A percentile compares a stretch with the other conserved stretches of the same genome.
phyloP scores from a whole-genome alignment of 192 early-diverging fungal species.

The Coemansia sp. region DNA sequence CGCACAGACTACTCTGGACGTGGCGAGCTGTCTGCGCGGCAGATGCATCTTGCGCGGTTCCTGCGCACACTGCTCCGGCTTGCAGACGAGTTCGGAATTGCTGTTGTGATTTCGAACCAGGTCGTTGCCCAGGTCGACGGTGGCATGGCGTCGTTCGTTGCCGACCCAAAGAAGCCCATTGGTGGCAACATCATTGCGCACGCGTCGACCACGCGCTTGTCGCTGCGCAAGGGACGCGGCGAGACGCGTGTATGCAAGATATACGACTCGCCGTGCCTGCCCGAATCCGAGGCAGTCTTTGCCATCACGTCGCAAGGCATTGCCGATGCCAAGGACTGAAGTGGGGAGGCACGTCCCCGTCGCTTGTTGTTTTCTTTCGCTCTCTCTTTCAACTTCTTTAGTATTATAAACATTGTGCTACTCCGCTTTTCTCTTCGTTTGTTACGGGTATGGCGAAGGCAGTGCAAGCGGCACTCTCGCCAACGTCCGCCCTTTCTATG shows the following conservation, averaged over 20 bases:
- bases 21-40: slow-evolving; percentile 92
- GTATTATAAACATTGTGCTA: neutral
- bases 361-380: slow-evolving; percentile 6
- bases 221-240: slow-evolving; percentile 86
- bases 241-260: slow-evolving; percentile 95
- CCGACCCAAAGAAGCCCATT: slow-evolving; percentile 94
- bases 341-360: neutral
- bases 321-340: slow-evolving; percentile 79
- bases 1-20: slow-evolving; percentile 96
- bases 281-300: slow-evolving; percentile 92
- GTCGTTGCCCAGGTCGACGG: slow-evolving; percentile 96
- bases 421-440: neutral
- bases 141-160: slow-evolving; percentile 81
- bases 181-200: slow-evolving; percentile 99
- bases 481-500: neutral
- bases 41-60: slow-evolving; percentile 94
- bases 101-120: slow-evolving; percentile 98
- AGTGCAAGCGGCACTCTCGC: neutral
- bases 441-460: slow-evolving; percentile 31
- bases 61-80: slow-evolving; percentile 81
- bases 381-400: neutral
- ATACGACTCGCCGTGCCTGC: slow-evolving; percentile 94
- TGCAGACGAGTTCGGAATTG: slow-evolving; percentile 97
- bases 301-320: slow-evolving; percentile 89
- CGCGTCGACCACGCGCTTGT: slow-evolving; percentile 94